Percentiles rank a stretch among this genome's conserved stretches.
phyloP scores from a whole-genome alignment of 2,329 filamentous ascomycete genomes.

The Zarea fungicola region DNA sequence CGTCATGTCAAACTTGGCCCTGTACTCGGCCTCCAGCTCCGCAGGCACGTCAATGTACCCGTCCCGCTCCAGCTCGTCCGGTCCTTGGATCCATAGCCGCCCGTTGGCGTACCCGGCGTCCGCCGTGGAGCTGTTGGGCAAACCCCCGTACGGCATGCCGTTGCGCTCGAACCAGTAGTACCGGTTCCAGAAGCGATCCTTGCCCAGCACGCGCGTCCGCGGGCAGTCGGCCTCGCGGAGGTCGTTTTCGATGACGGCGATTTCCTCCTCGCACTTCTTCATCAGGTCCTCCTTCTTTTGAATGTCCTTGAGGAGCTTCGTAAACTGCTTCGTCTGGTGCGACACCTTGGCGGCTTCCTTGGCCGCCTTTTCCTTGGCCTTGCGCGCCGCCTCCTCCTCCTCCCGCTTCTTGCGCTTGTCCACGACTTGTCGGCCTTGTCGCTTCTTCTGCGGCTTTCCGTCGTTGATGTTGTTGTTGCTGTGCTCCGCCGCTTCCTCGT shows the following conservation, averaged over 20 bases:
- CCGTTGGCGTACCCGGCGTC: conserved; percentile 88
- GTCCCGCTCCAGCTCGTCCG: conserved; percentile 78
- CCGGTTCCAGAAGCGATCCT: conserved; percentile 95
- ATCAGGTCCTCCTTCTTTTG: conserved; percentile 79
- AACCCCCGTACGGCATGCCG: conserved; percentile 89
- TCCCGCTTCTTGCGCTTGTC: conserved; percentile 76
- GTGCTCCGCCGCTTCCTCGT: conserved; percentile 58
- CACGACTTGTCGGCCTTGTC: conserved; percentile 49
- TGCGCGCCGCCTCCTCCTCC: conserved; percentile 66
- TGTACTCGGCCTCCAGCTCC: conserved; percentile 70
- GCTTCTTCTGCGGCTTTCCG: conserved; percentile 49
- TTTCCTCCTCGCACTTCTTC: conserved; percentile 76
- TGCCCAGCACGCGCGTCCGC: conserved; percentile 81
- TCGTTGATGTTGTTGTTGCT: conserved; percentile 72
- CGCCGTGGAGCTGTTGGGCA: conserved; percentile 83
- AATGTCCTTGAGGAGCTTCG: conserved; percentile 82
- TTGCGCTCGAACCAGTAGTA: conserved; percentile 99
- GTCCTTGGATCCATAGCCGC: conserved; percentile 93
- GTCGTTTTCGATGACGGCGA: conserved; percentile 82
- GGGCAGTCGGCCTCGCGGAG: conserved; percentile 91
- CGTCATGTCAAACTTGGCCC: conserved; percentile 71
- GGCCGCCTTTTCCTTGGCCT: conserved; percentile 67
- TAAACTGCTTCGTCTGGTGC: conserved; percentile 79
- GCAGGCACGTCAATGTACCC: conserved; percentile 77
- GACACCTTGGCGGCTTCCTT: conserved; percentile 58